Evolutionary conservation across 176 grass and related monocot genomes (phyloP), one percentile per base, ranked within the genome.

Genomic region (Metroxylon sagu): DNA sequence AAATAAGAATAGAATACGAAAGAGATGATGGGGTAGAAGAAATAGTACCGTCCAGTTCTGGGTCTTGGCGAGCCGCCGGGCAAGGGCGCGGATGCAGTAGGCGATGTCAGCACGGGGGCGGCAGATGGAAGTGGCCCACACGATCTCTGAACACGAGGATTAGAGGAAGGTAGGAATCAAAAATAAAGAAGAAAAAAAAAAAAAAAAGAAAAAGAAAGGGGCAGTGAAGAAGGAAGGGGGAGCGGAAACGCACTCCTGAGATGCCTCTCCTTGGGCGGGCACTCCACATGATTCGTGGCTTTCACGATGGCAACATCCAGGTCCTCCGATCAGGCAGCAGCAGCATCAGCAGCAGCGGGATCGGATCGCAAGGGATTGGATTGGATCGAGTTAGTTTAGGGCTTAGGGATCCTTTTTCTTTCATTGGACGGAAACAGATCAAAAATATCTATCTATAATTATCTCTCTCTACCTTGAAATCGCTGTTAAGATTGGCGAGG

Each of bases 281-380:
- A 60, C 71, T 95, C 90, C 54, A 95, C 77, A 66, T 95, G 90
- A 73, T 95, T 95, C 26, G 90, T 95, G 28, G 90, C 80, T 80
- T 85, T 96, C 19, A 96, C 86, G 77, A 90, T 90, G 69, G 87
- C 83, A 75, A 97, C 92, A 85, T 91, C 92, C 92, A 97, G 83
- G 86, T 97, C 87, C 92, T 96, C 35, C 35, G 35, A 43, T 43
- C 35, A 43, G 8, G 35, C 35, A 39, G 35, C 35, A 8, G 35
- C 35, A 12, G 1, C 7, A 39, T 6, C 35, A 39, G 35, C 35
- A 8, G 35, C 35, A 12, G 1, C 7, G 8, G 35, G 35, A 43
- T 43, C 35, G 10, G 35, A 12, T 43, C 35, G 35, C 7, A 43
- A 43, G 35, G 35, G 35, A 43, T 43, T 10, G 12, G 35, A 43